These are phyloP conservation scores for Fusarium tanahbumbuense DNA, from an alignment of 2,329 filamentous ascomycete species.

Conservation along the genomic window DNA sequence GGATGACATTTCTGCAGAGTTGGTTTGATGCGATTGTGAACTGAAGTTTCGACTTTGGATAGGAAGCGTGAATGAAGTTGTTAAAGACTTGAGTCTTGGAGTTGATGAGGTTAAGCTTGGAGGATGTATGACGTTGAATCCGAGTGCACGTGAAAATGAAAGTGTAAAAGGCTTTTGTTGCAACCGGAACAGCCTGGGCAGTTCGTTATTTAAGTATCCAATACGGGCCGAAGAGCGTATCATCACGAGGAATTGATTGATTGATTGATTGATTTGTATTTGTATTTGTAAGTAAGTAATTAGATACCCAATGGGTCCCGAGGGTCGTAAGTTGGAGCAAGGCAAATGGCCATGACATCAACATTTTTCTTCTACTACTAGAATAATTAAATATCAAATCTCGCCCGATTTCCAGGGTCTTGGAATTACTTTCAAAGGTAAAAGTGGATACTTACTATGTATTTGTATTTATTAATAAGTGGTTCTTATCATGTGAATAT, in stretches of 20 bases:
- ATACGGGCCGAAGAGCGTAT: constrained; percentile 9
- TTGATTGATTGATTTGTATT: neutral
- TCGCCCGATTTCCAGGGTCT: constrained; percentile 10
- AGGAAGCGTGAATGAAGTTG: neutral
- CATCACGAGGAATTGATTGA: constrained; percentile 8
- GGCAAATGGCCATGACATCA: constrained; percentile 40
- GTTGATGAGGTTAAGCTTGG: constrained; percentile 19
- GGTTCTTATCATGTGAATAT: constrained; percentile 2
- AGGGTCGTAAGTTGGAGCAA: constrained; percentile 8
- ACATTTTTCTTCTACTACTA: constrained; percentile 13
- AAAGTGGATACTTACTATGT: constrained; percentile 8
- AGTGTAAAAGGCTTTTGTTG: constrained; percentile 1
- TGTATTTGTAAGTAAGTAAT: neutral
- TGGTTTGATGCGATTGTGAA: constrained; percentile 12
- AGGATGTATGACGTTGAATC: constrained; percentile 2
- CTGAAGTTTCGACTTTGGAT: constrained; percentile 14
- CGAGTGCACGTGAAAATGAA: constrained; percentile 23
- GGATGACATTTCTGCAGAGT: constrained; percentile 62
- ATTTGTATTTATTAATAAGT: no score
- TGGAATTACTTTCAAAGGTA: neutral
- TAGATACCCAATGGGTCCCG: neutral
- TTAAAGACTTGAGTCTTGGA: neutral
- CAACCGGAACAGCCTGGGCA: neutral
- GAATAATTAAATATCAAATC: neutral
- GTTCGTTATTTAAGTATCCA: constrained; percentile 16